A percentile compares a stretch with the other conserved stretches of the same genome.
Conservation (phyloP, 768 basidiomycete genomes). For the Xanthoconium stramineum region DNA sequence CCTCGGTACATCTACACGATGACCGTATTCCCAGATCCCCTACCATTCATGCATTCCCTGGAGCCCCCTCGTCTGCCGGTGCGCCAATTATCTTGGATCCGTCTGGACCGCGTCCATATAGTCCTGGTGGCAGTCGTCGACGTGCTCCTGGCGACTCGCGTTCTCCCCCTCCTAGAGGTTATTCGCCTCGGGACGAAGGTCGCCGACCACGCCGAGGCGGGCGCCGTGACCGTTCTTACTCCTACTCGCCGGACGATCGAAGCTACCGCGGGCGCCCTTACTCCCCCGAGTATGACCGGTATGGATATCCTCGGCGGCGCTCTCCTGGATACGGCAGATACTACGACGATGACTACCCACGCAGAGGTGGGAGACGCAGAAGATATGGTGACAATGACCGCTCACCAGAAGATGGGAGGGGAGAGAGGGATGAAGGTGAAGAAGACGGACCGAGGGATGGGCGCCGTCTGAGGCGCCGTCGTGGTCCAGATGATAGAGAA, state of each 20-base stretch:
- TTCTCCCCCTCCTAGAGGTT: conserved; percentile 5
- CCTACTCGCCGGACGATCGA: conserved; percentile 19
- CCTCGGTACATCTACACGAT: conserved; percentile 7
- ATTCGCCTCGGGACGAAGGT: conserved; percentile 1
- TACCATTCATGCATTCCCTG: conserved; percentile 23
- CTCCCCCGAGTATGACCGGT: conserved; percentile 14
- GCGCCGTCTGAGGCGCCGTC: background rate
- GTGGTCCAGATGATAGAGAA: background rate
- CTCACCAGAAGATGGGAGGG: background rate
- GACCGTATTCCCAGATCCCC: conserved; percentile 21
- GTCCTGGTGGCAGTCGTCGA: conserved; percentile 2
- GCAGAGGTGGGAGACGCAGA: conserved; percentile 7
- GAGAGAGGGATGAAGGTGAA: background rate
- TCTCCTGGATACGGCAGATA: conserved; percentile 16
- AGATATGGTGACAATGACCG: background rate
- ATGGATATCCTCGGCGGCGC: conserved; percentile 10
- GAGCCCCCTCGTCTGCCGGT: background rate
- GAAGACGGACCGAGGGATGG: conserved; percentile 9
- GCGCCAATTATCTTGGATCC: conserved; percentile 6
- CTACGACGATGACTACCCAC: conserved; percentile 5
- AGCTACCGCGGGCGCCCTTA: conserved; percentile 3
- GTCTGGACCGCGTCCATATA: conserved; percentile 12
- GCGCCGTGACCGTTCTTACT: conserved; percentile 19
- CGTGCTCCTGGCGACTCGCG: conserved; percentile 3
- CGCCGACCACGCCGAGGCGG: background rate